Evolutionary conservation across 495 filamentous ascomycete species (phyloP), one percentile per base, ranked within the genome.

Genomic region (Podospora fimiseda): DNA sequence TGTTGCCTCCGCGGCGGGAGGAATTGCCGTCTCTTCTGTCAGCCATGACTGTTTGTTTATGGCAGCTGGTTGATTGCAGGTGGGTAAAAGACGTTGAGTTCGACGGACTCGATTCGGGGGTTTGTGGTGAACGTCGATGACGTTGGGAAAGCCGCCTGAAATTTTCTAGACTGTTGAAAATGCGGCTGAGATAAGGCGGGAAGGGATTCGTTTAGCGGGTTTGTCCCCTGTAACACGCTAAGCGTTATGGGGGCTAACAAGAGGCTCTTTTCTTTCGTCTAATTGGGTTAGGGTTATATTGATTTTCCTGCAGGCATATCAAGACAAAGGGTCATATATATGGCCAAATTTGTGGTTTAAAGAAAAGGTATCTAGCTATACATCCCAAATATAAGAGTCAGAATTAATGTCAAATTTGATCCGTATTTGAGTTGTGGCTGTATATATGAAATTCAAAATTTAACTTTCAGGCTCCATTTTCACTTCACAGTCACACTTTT

Each of bases 1-100:
- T 57, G 33, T 60, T 60, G 23, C 61, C 61, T 43, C 60, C 60
- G 15, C 63, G 65, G 19, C 61, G 60, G 24, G 57, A 41, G 39
- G 39, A 46, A 5, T 55, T n/a, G 27, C 59, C 59, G 38, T 52
- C 42, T 15, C 55, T 49, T 22, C 58, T 56, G 52, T 68, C 65
- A 9, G 53, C 53, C 65, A 68, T 68, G 33, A 9, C 43, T 24
- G 44, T 51, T 52, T 44, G 11, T 22, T 33, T 19, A 20, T 21
- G 21, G 54, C 9, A 22, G 22, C 9, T 6, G 23, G 5, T 27
- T n/a, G 22, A 37, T 19, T 13, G 33, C 23, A 30, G 39, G 9
- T 45, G 20, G 1, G 21, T 4, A 1, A 20, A n/a, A 33, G 39
- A 16, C 21, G 36, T 43, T 2, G 37, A 11, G 40, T n/a, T 43